Conservation (phyloP, 805 yeast species). For the Ogataea philodendri region DNA sequence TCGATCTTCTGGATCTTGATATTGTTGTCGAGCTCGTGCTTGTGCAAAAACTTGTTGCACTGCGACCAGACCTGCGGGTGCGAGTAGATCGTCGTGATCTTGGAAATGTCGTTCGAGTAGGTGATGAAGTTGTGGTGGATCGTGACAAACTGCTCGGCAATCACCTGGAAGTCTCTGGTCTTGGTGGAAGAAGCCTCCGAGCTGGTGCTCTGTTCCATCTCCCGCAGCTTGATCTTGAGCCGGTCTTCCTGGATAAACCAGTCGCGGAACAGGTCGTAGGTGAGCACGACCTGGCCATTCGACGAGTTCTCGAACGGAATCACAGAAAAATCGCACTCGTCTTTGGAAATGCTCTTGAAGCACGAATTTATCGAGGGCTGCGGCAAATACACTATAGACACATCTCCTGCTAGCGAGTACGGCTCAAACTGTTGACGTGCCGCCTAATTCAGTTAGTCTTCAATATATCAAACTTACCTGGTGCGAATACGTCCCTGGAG, state of each 20-base stretch:
- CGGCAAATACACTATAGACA: conserved; percentile 29
- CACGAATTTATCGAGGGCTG: conserved; percentile 57
- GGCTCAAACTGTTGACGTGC: conserved; percentile 42
- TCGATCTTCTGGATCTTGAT: conserved; percentile 53
- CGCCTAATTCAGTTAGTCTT: conserved; percentile 36
- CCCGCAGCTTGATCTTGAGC: conserved; percentile 13
- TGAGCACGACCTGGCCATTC: conserved; percentile 87
- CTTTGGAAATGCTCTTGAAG: conserved; percentile 48
- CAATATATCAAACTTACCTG: conserved; percentile 46
- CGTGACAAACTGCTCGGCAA: conserved; percentile 78
- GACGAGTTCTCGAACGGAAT: conserved; percentile 94
- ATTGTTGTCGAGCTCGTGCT: conserved; percentile 31
- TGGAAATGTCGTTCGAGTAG: conserved; percentile 40
- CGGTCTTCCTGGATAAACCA: conserved; percentile 39
- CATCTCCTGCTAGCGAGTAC: conserved; percentile 16
- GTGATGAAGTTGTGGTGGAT: conserved; percentile 76
- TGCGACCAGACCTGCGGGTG: conserved; percentile 99
- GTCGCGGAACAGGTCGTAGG: conserved; percentile 78
- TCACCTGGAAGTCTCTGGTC: conserved; percentile 46
- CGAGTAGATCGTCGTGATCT: conserved; percentile 64
- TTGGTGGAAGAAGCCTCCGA: conserved; percentile 13
- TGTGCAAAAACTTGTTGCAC: conserved; percentile 55
- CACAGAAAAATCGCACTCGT: conserved; percentile 61
- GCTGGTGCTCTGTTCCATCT: conserved; percentile 13
- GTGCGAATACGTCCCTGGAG: conserved; percentile 90